Conservation (phyloP, 306 rosid species). For the Canavalia gladiata region DNA sequence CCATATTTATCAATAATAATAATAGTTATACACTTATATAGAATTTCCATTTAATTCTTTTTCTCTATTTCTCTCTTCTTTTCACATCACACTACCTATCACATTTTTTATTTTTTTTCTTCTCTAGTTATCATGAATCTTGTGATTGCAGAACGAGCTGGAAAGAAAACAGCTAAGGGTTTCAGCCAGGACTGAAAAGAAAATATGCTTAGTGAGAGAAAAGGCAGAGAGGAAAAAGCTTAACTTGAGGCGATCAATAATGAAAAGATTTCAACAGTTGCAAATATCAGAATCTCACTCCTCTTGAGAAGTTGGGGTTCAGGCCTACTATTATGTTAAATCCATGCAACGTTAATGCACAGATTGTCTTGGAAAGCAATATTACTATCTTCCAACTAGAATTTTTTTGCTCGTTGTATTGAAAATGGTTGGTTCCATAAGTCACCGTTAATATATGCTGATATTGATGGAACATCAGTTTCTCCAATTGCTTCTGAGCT, state of each 20-base stretch:
- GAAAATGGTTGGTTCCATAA: background rate
- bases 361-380: background rate
- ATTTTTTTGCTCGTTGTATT: background rate
- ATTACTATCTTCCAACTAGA: background rate
- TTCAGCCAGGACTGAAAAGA: slow-evolving; percentile 54
- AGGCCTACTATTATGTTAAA: slow-evolving; percentile 37
- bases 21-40: too few species aligned
- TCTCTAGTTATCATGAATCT: background rate
- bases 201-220: slow-evolving; percentile 55
- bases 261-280: slow-evolving; percentile 55
- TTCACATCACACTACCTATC: too few species aligned
- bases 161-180: slow-evolving; percentile 62
- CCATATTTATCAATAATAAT: too few species aligned
- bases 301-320: slow-evolving; percentile 42
- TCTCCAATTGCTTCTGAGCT: too few species aligned
- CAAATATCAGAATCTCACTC: slow-evolving; percentile 34
- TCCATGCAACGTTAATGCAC: background rate
- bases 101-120: too few species aligned
- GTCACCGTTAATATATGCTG: background rate
- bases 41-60: too few species aligned
- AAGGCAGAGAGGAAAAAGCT: slow-evolving; percentile 67
- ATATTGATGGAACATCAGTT: too few species aligned
- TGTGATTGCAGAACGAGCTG: slow-evolving; percentile 58
- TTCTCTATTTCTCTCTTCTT: too few species aligned
- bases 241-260: slow-evolving; percentile 55